phyloP scores from a whole-genome alignment of 2,329 filamentous ascomycete genomes.

The Amauroascus niger region DNA sequence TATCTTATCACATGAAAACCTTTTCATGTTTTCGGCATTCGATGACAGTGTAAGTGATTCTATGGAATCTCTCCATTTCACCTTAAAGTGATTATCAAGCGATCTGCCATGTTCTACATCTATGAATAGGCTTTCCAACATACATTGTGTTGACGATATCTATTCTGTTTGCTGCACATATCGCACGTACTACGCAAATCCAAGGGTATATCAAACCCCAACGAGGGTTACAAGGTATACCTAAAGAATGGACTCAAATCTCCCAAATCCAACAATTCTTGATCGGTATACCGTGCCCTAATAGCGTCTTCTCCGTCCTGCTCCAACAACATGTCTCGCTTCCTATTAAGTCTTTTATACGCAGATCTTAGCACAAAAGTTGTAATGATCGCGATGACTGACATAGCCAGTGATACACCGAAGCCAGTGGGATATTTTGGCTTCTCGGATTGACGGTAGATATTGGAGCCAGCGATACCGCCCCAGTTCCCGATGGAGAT shows the following conservation, averaged over 20 bases:
- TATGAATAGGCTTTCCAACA: too few relatives aligned
- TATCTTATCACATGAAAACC: too few relatives aligned
- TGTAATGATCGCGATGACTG: conserved; percentile 19
- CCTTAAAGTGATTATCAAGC: too few relatives aligned
- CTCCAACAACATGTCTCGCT: conserved; percentile 24
- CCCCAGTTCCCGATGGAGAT: conserved; percentile 36
- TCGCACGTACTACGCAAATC: background rate
- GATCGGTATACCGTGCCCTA: conserved; percentile 27
- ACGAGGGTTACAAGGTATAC: conserved; percentile 21
- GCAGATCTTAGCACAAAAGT: conserved; percentile 23
- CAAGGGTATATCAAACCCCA: background rate
- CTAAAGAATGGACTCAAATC: conserved; percentile 30
- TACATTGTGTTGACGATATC: too few relatives aligned
- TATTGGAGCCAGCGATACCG: conserved; percentile 30
- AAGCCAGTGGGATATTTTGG: conserved; percentile 30
- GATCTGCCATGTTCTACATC: too few relatives aligned
- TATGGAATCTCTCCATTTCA: too few relatives aligned
- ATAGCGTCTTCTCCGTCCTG: conserved; percentile 27
- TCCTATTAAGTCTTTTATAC: conserved; percentile 29
- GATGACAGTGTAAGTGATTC: too few relatives aligned
- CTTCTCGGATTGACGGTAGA: conserved; percentile 24
- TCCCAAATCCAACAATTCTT: conserved; percentile 25
- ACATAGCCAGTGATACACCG: conserved; percentile 26
- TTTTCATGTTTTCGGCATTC: too few relatives aligned
- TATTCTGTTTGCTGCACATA: too few relatives aligned